Evolutionary conservation across 2,329 filamentous ascomycete species (phyloP).

Genomic region (Domatiomyces catenatus): DNA sequence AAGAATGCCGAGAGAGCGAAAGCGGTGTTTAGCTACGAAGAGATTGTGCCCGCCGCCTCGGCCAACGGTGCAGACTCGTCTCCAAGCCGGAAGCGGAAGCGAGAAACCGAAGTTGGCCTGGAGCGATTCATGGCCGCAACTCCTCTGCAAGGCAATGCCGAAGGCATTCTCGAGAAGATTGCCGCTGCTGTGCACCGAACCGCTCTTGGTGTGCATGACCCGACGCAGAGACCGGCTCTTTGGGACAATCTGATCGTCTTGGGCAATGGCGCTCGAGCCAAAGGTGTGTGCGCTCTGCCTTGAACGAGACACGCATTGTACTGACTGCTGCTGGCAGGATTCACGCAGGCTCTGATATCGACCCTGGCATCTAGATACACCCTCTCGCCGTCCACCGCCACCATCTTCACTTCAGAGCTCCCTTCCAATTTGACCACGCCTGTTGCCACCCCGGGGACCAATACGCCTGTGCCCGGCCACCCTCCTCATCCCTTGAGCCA

Average conservation of each 20-base stretch:
- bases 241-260: constrained; percentile 91
- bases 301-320: constrained; percentile 28
- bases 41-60: constrained; percentile 41
- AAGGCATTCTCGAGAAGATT: constrained; percentile 65
- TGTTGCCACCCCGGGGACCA: constrained; percentile 77
- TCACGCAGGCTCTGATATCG: constrained; percentile 74
- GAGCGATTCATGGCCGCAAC: constrained; percentile 47
- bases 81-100: constrained; percentile 34
- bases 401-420: constrained; percentile 93
- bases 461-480: constrained; percentile 47
- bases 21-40: constrained; percentile 46
- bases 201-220: constrained; percentile 67
- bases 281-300: constrained; percentile 29
- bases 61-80: constrained; percentile 32
- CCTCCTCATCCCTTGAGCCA: constrained; percentile 38
- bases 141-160: constrained; percentile 25
- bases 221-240: constrained; percentile 66
- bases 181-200: constrained; percentile 70
- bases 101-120: constrained; percentile 46
- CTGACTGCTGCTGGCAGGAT: constrained; percentile 42
- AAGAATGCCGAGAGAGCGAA: constrained; percentile 45
- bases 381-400: constrained; percentile 79
- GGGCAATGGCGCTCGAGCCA: constrained; percentile 62
- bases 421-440: constrained; percentile 89
- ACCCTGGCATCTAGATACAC: constrained; percentile 70